phyloP scores from a whole-genome alignment of 768 basidiomycete genomes.

The Albatrellus ellisii region DNA sequence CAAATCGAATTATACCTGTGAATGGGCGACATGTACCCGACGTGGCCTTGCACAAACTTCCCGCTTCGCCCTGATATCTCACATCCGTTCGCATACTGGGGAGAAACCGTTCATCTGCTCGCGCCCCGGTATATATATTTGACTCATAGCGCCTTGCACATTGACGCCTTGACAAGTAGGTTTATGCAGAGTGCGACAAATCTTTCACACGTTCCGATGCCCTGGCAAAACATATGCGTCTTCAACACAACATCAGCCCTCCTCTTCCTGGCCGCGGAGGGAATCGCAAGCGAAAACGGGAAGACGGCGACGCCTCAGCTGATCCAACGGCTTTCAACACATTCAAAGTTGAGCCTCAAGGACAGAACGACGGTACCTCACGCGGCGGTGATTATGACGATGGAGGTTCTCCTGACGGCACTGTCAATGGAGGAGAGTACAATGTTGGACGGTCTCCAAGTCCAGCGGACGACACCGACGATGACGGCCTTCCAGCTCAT shows the following conservation, averaged over 20 bases:
- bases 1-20: constrained; percentile 79
- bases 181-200: constrained; percentile 75
- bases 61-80: constrained; percentile 81
- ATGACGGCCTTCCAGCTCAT: constrained; percentile 36
- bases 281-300: constrained; percentile 55
- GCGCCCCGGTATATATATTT: constrained; percentile 48
- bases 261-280: constrained; percentile 65
- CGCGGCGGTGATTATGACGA: constrained; percentile 2
- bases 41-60: constrained; percentile 78
- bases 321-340: constrained; percentile 9
- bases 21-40: constrained; percentile 76
- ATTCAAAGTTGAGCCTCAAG: constrained; percentile 13
- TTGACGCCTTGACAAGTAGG: background rate
- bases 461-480: constrained; percentile 18
- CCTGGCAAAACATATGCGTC: constrained; percentile 83
- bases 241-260: constrained; percentile 70
- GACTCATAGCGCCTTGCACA: background rate
- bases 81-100: constrained; percentile 86
- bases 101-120: constrained; percentile 87
- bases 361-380: constrained; percentile 3
- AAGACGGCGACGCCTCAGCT: constrained; percentile 9
- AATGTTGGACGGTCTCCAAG: constrained; percentile 12
- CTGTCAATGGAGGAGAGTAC: constrained; percentile 5
- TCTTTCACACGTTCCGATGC: constrained; percentile 93
- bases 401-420: constrained; percentile 3